Evolutionary conservation across 345 rosid genomes (phyloP), one percentile per base, ranked within the genome.

Genomic region (Citrus australasica): DNA sequence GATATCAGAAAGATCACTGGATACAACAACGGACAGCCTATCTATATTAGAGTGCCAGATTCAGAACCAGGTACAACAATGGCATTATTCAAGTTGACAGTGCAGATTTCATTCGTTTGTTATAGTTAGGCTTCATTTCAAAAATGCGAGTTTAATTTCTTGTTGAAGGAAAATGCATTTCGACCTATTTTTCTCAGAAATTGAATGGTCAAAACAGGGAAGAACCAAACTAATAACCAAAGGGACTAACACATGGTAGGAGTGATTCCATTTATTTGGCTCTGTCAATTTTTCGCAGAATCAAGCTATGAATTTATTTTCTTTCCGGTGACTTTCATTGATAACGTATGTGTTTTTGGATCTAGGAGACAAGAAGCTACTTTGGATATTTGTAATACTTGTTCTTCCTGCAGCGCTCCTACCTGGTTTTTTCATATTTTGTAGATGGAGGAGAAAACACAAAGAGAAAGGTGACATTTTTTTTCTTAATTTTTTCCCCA

Each of bases 31-130:
- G 83, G 79, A 40, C 88, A 84, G 32, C 78, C 79, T 28, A 55
- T 87, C 38, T 80, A 79, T 5, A 19, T 85, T 13, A 61, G 81
- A 38, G 37, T 83, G 37, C 40, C 78, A 8, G 73, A 68, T 38
- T 78, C 85, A 19, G 69, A 77, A 25, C 32, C 75, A 59, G 86
- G 88, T 83, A 9, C 63, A 42, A 69, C 13, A 17, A 17, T 4
- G 21, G 21, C 58, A 53, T 53, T 51, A 51, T 53, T 53, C 2
- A 53, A 53, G n/a, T 17, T 53, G 58, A 17, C 22, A 53, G 21
- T 53, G 21, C 58, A 53, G 0, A 16, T 53, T 63, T 63, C 37
- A 28, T 33, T 63, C 30, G 2, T 16, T 63, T 63, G 67, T 30
- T 14, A 28, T 0, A 63, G 28, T 13, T 16, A 30, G 38, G 38